A percentile compares a stretch with the other conserved stretches of the same genome.
These are phyloP conservation scores for Penicillium simplicissimum DNA, from an alignment of 495 filamentous ascomycete genomes.

Conservation along the genomic window DNA sequence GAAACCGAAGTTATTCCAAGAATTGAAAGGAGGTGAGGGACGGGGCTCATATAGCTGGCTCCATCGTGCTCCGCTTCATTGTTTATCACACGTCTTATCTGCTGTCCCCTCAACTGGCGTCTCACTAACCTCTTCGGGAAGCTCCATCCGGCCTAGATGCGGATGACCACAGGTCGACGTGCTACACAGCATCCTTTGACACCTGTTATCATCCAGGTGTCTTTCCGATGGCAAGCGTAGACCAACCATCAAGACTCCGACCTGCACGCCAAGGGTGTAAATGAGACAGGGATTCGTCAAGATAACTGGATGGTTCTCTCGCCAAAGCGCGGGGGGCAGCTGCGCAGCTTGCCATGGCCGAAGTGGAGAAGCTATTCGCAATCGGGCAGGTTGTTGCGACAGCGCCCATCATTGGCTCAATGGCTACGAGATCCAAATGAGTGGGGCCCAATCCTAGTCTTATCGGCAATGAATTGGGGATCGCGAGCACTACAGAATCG, in stretches of 20 bases:
- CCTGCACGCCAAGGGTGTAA: not conserved
- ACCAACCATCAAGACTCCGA: not conserved
- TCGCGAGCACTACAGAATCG: not conserved
- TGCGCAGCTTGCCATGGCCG: constrained; percentile 1
- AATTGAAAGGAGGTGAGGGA: constrained; percentile 1
- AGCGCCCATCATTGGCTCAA: constrained; percentile 14
- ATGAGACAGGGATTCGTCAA: not conserved
- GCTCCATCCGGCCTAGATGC: constrained; percentile 26
- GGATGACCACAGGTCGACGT: not conserved
- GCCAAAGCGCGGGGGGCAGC: constrained; percentile 21
- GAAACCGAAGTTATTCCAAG: constrained; percentile 1
- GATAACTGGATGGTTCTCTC: not conserved
- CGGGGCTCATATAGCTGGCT: constrained; percentile 26
- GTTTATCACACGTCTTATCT: constrained; percentile 22
- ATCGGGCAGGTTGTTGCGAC: constrained; percentile 31
- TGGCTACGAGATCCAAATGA: constrained; percentile 5
- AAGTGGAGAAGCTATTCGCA: constrained; percentile 24
- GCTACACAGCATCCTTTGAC: constrained; percentile 6
- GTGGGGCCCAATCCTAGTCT: constrained; percentile 8
- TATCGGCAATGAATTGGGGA: constrained; percentile 1
- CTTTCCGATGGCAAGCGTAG: not conserved
- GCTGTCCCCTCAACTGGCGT: not conserved
- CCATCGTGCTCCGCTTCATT: constrained; percentile 8
- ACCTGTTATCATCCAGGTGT: not conserved
- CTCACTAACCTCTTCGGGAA: constrained; percentile 27